Evolutionary conservation across 2,329 filamentous ascomycete genomes (phyloP).

Genomic region (Macrophomina tecta): DNA sequence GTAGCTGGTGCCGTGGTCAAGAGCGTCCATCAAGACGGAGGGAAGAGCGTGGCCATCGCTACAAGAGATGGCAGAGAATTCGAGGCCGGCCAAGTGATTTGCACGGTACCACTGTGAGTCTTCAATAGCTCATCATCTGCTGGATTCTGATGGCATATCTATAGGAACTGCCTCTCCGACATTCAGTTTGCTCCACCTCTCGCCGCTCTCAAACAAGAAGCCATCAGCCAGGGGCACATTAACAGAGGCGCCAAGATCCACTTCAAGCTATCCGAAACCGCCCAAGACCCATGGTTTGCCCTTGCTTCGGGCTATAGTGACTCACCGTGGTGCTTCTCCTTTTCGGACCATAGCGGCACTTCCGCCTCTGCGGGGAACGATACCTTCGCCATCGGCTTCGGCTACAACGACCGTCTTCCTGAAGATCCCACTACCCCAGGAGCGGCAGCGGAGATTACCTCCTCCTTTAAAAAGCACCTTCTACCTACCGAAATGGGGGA

Average conservation of each 20-base stretch:
- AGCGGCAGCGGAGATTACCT: conserved; percentile 17
- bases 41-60: conserved; percentile 21
- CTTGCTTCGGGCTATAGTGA: conserved; percentile 9
- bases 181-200: conserved; percentile 40
- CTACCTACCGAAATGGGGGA: conserved; percentile 4
- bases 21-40: conserved; percentile 18
- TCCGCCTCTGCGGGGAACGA: neutral
- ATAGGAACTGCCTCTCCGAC: conserved; percentile 29
- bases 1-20: conserved; percentile 23
- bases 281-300: conserved; percentile 12
- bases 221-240: conserved; percentile 36
- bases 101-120: conserved; percentile 2
- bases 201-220: conserved; percentile 33
- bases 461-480: conserved; percentile 17
- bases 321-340: conserved; percentile 25
- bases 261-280: neutral
- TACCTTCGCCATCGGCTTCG: conserved; percentile 28
- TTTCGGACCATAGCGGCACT: conserved; percentile 27
- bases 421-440: conserved; percentile 11
- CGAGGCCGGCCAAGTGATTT: neutral
- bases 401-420: conserved; percentile 19
- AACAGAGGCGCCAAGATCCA: conserved; percentile 41
- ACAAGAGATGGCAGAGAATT: neutral
- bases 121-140: too few relatives aligned
- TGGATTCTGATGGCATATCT: neutral